Base-by-base conservation (phyloP, 2,329 filamentous ascomycete species). In the Tolypocladium pustulatum region DNA sequence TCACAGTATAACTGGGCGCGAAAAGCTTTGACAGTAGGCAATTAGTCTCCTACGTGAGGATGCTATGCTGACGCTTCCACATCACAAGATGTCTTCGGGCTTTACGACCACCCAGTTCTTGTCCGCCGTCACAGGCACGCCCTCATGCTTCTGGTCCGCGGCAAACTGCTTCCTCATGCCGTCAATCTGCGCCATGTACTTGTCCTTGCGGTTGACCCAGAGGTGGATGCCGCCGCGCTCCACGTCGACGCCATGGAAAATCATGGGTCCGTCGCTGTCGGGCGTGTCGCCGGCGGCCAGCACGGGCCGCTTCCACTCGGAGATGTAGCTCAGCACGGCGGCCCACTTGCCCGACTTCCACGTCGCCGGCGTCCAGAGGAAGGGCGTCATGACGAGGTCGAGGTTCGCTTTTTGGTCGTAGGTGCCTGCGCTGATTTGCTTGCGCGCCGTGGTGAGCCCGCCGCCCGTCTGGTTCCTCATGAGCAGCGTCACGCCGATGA, bases 321-420 rank as follows among this genome's bases (percentile, higher is more conserved):
- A 71, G 22, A 77, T 75, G 61, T 75, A 76, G 2, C 71, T 69
- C 22, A 74, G 68, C 49, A 78, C 74, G 1, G 73, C 75, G 0
- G 74, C 74, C 69, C 72, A 75, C 57, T 77, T 78, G 59, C 75
- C 75, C 0, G 71, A 61, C 66, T 73, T 76, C 75, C 75, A 77
- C 0, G 73, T 74, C 1, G 73, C 74, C 0, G 75, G 75, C 0
- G 73, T 72, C 69, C 69, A 75, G n/a, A 78, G 69, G 64, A 71
- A 74, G 0, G 75, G 72, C 0, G 73, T 75, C 61, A 75, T 67
- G 41, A 70, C 64, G 17, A 73, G 65, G n/a, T 73, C 73, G 3
- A 76, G 64, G 61, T 77, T 77, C 32, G 69, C 66, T 46, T 64
- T 41, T 38, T 70, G 59, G 54, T 70, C 61, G 60, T 77, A 78